Base-by-base conservation (phyloP, 2,329 filamentous ascomycete species). In the Botrytis squamosa region DNA sequence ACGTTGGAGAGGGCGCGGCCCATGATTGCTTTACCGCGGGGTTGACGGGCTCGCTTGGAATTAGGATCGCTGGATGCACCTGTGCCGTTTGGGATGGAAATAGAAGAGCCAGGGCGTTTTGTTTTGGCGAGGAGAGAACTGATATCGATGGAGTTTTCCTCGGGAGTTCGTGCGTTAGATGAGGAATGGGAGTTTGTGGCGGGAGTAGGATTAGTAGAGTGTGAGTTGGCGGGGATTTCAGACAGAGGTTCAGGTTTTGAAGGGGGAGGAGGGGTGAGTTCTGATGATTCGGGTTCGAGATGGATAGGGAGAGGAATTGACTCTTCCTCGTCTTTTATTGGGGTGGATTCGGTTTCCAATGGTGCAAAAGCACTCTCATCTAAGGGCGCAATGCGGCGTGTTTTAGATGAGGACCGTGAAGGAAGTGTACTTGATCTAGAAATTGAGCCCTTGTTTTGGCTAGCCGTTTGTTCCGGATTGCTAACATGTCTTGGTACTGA, bases 1-100 rank as follows among this genome's bases (percentile, higher is more conserved):
- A 84, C 84, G 77, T 89, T 90, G 81, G 88, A 89, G 42, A 87
- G 81, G 4, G 87, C 89, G 18, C 89, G 86, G 8, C 89, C 89
- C 4, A 90, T 82, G 73, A 90, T 86, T 70, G 52, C 29, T 49
- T 73, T 70, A 59, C 75, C 75, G 62, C 75, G 76, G 44, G 70
- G 71, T 71, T 76, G 76, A 74, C 74, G 77, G 73, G 76, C 76
- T 29, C 79, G 75, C 16, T 69, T 71, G 57, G 85, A 83, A 40
- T 33, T 9, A 6, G 38, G 66, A n/a, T 68, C 49, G n/a, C 18
- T 42, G 36, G 66, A 22, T 14, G 52, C 38, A 16, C 36, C n/a
- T 33, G 40, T 42, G 36, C 36, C 66, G 20, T 68, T 68, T 5
- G 74, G 20, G 9, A 70, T 25, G 29, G 55, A 63, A 42, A 80